Percentiles rank a stretch among this genome's conserved stretches.
Evolutionary conservation across 2,329 filamentous ascomycete genomes (phyloP).

Genomic region (Verticillium dahliae): DNA sequence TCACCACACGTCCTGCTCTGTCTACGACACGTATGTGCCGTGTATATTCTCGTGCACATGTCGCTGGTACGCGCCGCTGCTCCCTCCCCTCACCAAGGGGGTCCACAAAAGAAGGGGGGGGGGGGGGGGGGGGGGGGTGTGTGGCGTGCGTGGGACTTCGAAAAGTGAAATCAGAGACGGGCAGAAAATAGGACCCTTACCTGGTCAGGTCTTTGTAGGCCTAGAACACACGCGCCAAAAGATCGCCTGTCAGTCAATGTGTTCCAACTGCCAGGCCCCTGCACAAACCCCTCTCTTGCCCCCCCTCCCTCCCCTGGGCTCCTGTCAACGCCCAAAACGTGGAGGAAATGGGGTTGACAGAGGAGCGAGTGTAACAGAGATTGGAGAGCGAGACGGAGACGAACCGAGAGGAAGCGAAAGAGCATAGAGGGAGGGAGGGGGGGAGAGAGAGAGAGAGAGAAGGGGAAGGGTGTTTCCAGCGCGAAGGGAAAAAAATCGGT

Average conservation of each 20-base stretch:
- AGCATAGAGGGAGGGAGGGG: no score
- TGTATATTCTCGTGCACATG: no score
- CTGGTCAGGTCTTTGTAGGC: conserved; percentile 28
- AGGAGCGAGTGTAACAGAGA: not conserved
- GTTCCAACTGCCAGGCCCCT: not conserved
- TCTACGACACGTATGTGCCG: no score
- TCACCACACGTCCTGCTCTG: no score
- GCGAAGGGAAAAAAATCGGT: not conserved
- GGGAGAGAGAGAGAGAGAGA: no score
- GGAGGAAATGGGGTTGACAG: not conserved
- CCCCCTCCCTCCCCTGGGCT: no score
- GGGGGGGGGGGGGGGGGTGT: no score
- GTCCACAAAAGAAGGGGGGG: no score
- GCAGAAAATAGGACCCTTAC: conserved; percentile 14
- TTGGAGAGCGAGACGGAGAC: no score
- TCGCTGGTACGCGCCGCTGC: no score
- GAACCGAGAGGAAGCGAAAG: no score
- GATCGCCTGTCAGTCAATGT: conserved; percentile 12
- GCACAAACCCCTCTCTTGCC: not conserved
- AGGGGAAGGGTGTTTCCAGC: not conserved
- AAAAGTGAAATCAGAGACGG: not conserved
- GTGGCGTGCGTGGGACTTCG: not conserved
- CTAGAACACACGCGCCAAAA: conserved; percentile 18
- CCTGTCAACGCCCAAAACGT: not conserved
- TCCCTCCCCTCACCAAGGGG: no score